Evolutionary conservation across 176 grass and related monocot species (phyloP).

Genomic region (Secale cereale): DNA sequence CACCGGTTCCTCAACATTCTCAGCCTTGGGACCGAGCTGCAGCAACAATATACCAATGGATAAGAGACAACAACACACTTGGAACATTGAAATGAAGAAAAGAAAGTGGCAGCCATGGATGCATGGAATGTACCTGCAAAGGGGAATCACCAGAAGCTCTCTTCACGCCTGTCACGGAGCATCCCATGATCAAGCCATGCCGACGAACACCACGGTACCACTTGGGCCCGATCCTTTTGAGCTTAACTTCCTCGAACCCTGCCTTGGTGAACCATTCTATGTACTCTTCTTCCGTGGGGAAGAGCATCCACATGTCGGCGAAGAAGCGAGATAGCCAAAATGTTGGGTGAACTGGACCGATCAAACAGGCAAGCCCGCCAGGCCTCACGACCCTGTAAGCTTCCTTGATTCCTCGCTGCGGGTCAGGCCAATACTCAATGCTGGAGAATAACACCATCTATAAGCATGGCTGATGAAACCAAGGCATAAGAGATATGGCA

Average conservation of each 20-base stretch:
- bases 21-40: conserved; percentile 65
- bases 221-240: conserved; percentile 63
- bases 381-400: conserved; percentile 66
- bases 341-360: conserved; percentile 63
- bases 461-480: conserved; percentile 2
- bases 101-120: not conserved
- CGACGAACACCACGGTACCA: conserved; percentile 68
- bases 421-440: conserved; percentile 77
- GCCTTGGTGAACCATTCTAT: conserved; percentile 65
- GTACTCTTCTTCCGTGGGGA: conserved; percentile 73
- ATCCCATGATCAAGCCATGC: conserved; percentile 77
- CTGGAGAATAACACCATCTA: conserved; percentile 19
- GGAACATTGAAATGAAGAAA: not conserved
- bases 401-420: conserved; percentile 67
- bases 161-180: conserved; percentile 65
- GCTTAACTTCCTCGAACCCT: conserved; percentile 57
- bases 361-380: conserved; percentile 52
- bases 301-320: conserved; percentile 75
- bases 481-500: not conserved
- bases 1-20: conserved; percentile 51
- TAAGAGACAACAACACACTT: not conserved
- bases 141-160: conserved; percentile 50
- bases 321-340: conserved; percentile 68
- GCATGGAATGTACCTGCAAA: conserved; percentile 37
- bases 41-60: not conserved